Base-by-base conservation (phyloP, 2,329 filamentous ascomycete genomes). In the Acarospora socialis region DNA sequence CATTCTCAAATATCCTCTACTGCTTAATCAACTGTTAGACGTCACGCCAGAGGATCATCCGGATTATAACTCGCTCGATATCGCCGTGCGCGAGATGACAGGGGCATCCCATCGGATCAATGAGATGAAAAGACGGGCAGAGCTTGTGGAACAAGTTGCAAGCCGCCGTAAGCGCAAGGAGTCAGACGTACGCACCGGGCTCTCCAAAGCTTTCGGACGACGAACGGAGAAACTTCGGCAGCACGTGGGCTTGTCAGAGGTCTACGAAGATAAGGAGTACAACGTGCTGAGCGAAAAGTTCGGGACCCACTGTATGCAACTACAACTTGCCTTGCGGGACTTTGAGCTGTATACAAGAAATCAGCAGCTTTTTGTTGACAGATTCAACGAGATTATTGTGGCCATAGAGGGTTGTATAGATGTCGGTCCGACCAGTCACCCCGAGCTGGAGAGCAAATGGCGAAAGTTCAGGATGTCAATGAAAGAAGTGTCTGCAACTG, bases 361-460 rank as follows among this genome's bases (percentile, higher is more conserved):
- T 35, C 73, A 82, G 3, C 73, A 79, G 6, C 70, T 70, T n/a
- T 83, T 81, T 41, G 77, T 93, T 30, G 72, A 79, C 36, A 77
- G 81, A 43, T 84, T 92, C 46, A 69, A 84, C 29, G 76, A 81
- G 38, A 80, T 87, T 42, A 69, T 87, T 18, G 73, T 74, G 2
- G 81, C 81, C 1, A 81, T 94, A 51, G 83, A 93, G 53, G 69
- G 80, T 1, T 78, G 86, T 42, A 81, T 92, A 57, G 75, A 73
- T 35, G 62, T 70, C 13, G 59, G 61, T 2, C 76, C 77, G 8
- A 80, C 78, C 30, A 73, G 69, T 36, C 75, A 83, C 51, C 76
- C 82, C 1, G 86, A 95, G 52, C 63, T 92, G 23, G 86, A 94
- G 56, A 86, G 80, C 62, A 92, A 92, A 52, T 95, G 87, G 82